phyloP scores from a whole-genome alignment of 176 grass and related monocot genomes.

The Oryza glaberrima region DNA sequence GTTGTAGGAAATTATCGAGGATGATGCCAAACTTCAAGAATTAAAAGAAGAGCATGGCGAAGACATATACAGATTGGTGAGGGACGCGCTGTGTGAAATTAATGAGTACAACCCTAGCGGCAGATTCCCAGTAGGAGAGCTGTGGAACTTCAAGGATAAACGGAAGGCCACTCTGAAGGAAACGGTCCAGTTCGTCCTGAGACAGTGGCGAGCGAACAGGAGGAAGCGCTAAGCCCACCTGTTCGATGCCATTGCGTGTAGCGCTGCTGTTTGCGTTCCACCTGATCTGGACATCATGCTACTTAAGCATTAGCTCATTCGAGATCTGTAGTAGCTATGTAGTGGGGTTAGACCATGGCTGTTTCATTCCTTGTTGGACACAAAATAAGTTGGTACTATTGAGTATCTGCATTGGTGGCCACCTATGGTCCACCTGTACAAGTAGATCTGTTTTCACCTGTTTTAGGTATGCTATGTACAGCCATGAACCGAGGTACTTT shows the following conservation, averaged over 20 bases:
- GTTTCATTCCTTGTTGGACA: slow-evolving; percentile 11
- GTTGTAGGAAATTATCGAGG: slow-evolving; percentile 61
- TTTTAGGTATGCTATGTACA: slow-evolving; percentile 2
- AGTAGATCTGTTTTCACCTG: slow-evolving; percentile 1
- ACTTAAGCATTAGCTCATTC: background rate
- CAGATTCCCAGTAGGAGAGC: slow-evolving; percentile 50
- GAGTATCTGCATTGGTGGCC: slow-evolving; percentile 12
- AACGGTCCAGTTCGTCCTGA: slow-evolving; percentile 54
- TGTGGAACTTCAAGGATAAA: slow-evolving; percentile 63
- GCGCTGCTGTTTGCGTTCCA: background rate
- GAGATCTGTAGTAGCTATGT: background rate
- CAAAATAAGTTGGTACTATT: slow-evolving; percentile 25
- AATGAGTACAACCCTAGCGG: slow-evolving; percentile 60
- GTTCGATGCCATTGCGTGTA: background rate
- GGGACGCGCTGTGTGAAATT: slow-evolving; percentile 59
- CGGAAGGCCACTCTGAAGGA: slow-evolving; percentile 57
- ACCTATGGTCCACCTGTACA: background rate
- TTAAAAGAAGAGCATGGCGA: slow-evolving; percentile 67
- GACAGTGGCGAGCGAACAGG: slow-evolving; percentile 50
- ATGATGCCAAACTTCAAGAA: slow-evolving; percentile 55
- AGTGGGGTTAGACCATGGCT: background rate
- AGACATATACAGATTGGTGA: slow-evolving; percentile 63
- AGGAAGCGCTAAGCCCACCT: slow-evolving; percentile 47
- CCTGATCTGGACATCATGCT: background rate
- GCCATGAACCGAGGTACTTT: background rate